Evolutionary conservation across 345 rosid species (phyloP), one percentile per base, ranked within the genome.

Genomic region (Firmiana major): DNA sequence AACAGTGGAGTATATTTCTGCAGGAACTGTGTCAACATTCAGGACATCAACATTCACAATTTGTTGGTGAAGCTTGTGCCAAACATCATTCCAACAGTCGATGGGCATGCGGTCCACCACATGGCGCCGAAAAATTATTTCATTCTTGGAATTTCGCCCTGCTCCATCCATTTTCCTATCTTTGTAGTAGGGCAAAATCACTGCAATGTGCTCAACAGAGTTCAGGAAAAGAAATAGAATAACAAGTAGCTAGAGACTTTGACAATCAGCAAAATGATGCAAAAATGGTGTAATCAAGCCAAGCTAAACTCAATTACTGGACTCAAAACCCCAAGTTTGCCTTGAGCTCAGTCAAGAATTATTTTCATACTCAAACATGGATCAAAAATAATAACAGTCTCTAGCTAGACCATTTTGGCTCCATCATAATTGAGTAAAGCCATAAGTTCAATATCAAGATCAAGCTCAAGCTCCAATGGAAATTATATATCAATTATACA

Each of bases 41-140:
- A 85, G 63, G 55, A 94, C 94, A 81, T 94, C 98, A 38, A 94
- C 90, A 81, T 91, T 91, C 65, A 89, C 93, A 74, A 93, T 86
- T 77, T 94, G 98, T 66, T 91, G 91, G 82, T 94, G 98, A 87
- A 94, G 81, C 87, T 94, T 94, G 74, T 86, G 57, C 98, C 98
- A 93, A 59, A 94, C 95, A 82, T 91, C 97, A 84, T 91, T 93
- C 98, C 98, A 93, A 81, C 94, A 85, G 87, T 94, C 98, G 81
- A 94, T 88, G 12, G 98, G 98, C 98, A 94, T 93, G 60, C 89
- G 89, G 26, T 93, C 94, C 73, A 93, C 94, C 80, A 89, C 85
- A 84, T 94, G 98, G 67, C 98, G 95, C 78, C 90, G 87, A 57
- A 85, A 94, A 68, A 94, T 55, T 65, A 93, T 88, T 77, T 90